Evolutionary conservation across 345 rosid genomes (phyloP).

Genomic region (Excoecaria cochinchinensis): DNA sequence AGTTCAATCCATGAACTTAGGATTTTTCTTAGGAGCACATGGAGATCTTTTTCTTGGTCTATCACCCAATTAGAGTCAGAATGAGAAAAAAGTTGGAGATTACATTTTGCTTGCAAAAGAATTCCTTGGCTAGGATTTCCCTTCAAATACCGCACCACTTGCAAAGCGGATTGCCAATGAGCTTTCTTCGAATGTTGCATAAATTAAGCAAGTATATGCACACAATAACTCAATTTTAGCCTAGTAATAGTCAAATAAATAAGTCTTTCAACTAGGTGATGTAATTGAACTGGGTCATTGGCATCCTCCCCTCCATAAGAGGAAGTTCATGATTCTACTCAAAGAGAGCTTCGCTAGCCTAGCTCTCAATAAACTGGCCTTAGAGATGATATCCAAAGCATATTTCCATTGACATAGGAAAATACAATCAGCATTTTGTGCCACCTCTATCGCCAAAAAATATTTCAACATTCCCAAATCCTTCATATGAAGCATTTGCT

Average conservation of each 20-base stretch:
- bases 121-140: not conserved
- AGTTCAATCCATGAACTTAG: too few species aligned
- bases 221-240: too few species aligned
- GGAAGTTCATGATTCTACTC: not conserved
- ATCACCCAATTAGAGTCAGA: not conserved
- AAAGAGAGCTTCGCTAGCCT: not conserved
- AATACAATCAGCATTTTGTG: too few species aligned
- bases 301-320: constrained; percentile 3
- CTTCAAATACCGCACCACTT: not conserved
- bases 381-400: not conserved
- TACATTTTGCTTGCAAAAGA: not conserved
- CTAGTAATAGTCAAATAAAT: not conserved
- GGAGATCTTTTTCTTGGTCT: too few species aligned
- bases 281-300: not conserved
- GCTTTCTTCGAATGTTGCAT: constrained; percentile 1
- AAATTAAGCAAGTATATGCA: not conserved
- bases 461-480: too few species aligned
- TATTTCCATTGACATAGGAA: too few species aligned
- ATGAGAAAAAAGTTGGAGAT: not conserved
- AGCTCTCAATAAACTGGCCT: constrained; percentile 1
- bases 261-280: not conserved
- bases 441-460: too few species aligned
- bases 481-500: not conserved
- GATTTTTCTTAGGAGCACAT: too few species aligned
- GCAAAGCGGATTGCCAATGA: not conserved